Evolutionary conservation across 1,139 yeast genomes (phyloP).

Genomic region (Scheffersomyces stambukii): DNA sequence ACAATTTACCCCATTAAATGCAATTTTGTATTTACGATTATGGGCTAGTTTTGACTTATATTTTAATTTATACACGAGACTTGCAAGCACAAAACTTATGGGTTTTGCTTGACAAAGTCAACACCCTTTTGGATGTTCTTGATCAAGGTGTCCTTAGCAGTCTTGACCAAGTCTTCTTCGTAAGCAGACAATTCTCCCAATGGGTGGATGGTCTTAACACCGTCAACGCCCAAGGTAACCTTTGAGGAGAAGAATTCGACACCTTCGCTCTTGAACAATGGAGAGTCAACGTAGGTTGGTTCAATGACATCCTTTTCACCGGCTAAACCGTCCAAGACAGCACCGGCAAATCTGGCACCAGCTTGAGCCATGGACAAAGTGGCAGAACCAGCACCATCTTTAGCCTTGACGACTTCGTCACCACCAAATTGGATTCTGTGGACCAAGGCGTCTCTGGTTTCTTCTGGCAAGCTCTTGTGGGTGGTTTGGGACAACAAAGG

Average conservation of each 20-base stretch:
- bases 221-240: slow-evolving; percentile 53
- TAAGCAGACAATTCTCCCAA: slow-evolving; percentile 50
- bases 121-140: slow-evolving; percentile 59
- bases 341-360: slow-evolving; percentile 72
- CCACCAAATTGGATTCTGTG: slow-evolving; percentile 96
- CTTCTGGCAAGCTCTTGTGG: slow-evolving; percentile 46
- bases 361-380: slow-evolving; percentile 97
- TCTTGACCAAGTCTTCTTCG: slow-evolving; percentile 55
- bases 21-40: neutral
- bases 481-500: slow-evolving; percentile 73
- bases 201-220: slow-evolving; percentile 54
- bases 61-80: neutral
- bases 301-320: slow-evolving; percentile 48
- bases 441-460: slow-evolving; percentile 63
- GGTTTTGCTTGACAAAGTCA: slow-evolving; percentile 50
- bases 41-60: too few relatives aligned
- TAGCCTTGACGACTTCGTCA: slow-evolving; percentile 94
- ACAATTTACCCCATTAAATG: too few relatives aligned
- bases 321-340: slow-evolving; percentile 54
- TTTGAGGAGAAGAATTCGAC: slow-evolving; percentile 64
- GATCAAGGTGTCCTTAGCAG: slow-evolving; percentile 53
- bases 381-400: slow-evolving; percentile 92
- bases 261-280: slow-evolving; percentile 45
- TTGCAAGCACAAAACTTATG: slow-evolving; percentile 21
- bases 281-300: slow-evolving; percentile 51